Percentiles rank a stretch among this genome's conserved stretches.
phyloP scores from a whole-genome alignment of 129 eudicot genomes.

The Chrysanthemum lavandulifolium region DNA sequence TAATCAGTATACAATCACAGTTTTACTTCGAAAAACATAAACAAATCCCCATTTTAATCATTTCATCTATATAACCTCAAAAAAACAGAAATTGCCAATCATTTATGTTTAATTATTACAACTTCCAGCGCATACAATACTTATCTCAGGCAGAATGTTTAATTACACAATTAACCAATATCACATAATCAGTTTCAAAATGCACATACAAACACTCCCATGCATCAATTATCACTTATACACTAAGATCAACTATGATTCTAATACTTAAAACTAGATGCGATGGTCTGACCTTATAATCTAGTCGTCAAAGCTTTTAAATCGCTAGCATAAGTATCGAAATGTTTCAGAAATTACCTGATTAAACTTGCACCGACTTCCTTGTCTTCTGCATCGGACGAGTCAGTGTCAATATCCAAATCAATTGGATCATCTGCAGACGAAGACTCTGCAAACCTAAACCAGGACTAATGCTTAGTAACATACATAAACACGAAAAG shows the following conservation, averaged over 20 bases:
- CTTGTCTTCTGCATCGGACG: conserved; percentile 52
- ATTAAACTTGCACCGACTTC: conserved; percentile 32
- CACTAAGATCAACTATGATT: conserved; percentile 9
- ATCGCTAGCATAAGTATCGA: conserved; percentile 19
- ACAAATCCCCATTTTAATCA: too few species aligned
- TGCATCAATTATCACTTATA: background rate
- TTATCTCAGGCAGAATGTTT: too few species aligned
- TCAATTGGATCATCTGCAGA: conserved; percentile 69
- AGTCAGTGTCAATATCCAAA: conserved; percentile 36
- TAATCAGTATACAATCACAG: too few species aligned
- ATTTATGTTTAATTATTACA: too few species aligned
- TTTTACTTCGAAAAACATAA: too few species aligned
- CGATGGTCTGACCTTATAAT: conserved; percentile 16
- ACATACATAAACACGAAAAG: conserved; percentile 14
- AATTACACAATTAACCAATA: background rate
- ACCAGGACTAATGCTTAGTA: conserved; percentile 2
- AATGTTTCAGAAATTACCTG: conserved; percentile 24
- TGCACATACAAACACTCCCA: too few species aligned
- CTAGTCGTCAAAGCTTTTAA: conserved; percentile 2
- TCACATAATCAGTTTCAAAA: background rate
- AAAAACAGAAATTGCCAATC: too few species aligned
- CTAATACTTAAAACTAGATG: background rate
- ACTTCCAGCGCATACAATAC: too few species aligned
- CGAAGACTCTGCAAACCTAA: conserved; percentile 78
- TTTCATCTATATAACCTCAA: too few species aligned